Percentiles rank a stretch among this genome's conserved stretches.
phyloP scores from a whole-genome alignment of 192 early-diverging fungal genomes.

The Backusella psychrophila region DNA sequence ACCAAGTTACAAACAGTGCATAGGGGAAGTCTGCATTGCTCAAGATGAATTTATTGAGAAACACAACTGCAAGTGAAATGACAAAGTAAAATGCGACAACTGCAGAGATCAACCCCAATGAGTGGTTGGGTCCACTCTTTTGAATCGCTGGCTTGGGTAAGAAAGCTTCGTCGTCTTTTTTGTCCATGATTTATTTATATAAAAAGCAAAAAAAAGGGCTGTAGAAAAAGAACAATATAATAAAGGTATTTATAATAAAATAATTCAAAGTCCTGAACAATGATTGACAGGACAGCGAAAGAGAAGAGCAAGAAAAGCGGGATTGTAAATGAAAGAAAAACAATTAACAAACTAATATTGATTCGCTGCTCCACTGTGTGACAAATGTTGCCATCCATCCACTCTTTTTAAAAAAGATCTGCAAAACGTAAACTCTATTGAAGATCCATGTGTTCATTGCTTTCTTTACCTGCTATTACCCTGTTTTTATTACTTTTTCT shows the following conservation, averaged over 20 bases:
- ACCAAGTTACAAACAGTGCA: slow-evolving; percentile 67
- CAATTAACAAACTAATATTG: neutral
- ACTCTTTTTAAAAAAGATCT: neutral
- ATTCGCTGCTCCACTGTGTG: neutral
- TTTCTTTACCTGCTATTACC: no score
- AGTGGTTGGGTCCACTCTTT: slow-evolving; percentile 21
- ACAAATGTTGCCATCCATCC: neutral
- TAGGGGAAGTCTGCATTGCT: slow-evolving; percentile 60
- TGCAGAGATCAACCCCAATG: slow-evolving; percentile 35
- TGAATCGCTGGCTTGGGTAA: slow-evolving; percentile 32
- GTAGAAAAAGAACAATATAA: neutral
- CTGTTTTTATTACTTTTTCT: neutral
- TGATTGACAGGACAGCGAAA: neutral
- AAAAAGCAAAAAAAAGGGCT: neutral
- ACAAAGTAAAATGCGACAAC: slow-evolving; percentile 64
- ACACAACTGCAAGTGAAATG: slow-evolving; percentile 62
- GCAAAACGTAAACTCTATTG: neutral
- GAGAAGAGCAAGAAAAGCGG: neutral
- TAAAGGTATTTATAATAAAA: neutral
- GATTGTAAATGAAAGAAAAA: neutral
- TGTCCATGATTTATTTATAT: neutral
- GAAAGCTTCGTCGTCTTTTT: slow-evolving; percentile 30
- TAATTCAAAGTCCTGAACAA: neutral
- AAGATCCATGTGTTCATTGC: neutral
- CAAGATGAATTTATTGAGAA: slow-evolving; percentile 66